Evolutionary conservation across 2,329 filamentous ascomycete species (phyloP).

Genomic region (Arthrocladium fulminans): DNA sequence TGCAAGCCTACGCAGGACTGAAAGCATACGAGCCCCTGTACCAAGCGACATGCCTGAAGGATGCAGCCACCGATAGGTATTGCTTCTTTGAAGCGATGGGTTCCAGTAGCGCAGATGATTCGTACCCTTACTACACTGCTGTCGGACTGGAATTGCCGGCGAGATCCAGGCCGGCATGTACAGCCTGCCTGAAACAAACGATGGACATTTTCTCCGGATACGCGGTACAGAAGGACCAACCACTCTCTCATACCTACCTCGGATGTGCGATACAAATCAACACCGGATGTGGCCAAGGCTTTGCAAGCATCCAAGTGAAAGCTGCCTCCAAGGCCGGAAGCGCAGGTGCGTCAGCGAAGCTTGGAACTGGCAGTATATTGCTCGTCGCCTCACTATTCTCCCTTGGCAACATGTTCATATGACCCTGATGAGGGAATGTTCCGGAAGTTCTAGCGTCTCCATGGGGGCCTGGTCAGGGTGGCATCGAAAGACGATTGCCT

Average conservation of each 20-base stretch:
- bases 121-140: slow-evolving; percentile 78
- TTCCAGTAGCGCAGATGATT: slow-evolving; percentile 56
- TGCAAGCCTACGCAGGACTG: slow-evolving; percentile 67
- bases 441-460: background rate
- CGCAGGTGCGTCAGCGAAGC: background rate
- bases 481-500: background rate
- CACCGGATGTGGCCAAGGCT: slow-evolving; percentile 48
- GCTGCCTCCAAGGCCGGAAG: slow-evolving; percentile 1
- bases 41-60: slow-evolving; percentile 67
- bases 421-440: background rate
- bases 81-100: slow-evolving; percentile 77
- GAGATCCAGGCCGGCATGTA: slow-evolving; percentile 63
- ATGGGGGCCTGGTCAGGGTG: background rate
- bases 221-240: slow-evolving; percentile 55
- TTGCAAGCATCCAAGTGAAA: slow-evolving; percentile 42
- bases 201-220: slow-evolving; percentile 72
- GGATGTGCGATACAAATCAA: slow-evolving; percentile 66
- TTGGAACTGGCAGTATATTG: background rate
- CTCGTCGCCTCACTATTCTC: slow-evolving; percentile 1
- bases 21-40: slow-evolving; percentile 70
- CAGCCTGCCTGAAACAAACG: slow-evolving; percentile 63
- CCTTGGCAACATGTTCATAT: background rate
- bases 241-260: slow-evolving; percentile 61
- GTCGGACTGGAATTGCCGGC: slow-evolving; percentile 63
- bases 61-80: slow-evolving; percentile 62